These are phyloP conservation scores for Amphichorda felina DNA, from an alignment of 2,329 filamentous ascomycete genomes.

Conservation along the genomic window DNA sequence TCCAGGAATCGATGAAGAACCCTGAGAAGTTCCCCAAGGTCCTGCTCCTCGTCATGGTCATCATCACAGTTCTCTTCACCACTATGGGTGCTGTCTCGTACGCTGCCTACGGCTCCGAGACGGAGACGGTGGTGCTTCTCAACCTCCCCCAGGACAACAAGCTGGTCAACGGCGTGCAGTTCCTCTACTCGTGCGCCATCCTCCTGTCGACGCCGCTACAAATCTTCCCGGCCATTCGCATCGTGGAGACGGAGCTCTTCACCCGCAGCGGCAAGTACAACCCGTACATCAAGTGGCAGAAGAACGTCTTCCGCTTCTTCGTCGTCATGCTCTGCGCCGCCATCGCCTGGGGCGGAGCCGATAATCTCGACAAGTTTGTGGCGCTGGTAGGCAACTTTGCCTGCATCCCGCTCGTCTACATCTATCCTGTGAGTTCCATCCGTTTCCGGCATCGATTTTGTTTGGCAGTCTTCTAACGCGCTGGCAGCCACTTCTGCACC, in stretches of 20 bases:
- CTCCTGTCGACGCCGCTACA: constrained; percentile 89
- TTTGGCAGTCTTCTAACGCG: not conserved
- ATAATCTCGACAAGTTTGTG: constrained; percentile 94
- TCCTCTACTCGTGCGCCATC: constrained; percentile 97
- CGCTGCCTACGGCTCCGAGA: constrained; percentile 88
- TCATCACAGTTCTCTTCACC: constrained; percentile 84
- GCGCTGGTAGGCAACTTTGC: constrained; percentile 94
- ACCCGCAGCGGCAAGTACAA: constrained; percentile 95
- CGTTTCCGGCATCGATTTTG: not conserved
- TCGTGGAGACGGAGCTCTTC: constrained; percentile 89
- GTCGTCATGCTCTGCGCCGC: constrained; percentile 76
- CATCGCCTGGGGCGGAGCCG: constrained; percentile 86
- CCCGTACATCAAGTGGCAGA: constrained; percentile 98
- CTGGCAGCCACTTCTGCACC: constrained; percentile 74
- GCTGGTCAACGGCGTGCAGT: constrained; percentile 89
- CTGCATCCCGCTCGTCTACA: constrained; percentile 92
- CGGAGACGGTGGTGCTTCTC: constrained; percentile 90
- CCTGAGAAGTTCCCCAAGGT: constrained; percentile 85
- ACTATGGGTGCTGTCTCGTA: constrained; percentile 90
- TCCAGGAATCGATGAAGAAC: constrained; percentile 92
- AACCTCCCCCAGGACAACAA: constrained; percentile 95
- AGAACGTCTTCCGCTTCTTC: constrained; percentile 92
- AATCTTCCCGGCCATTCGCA: constrained; percentile 95
- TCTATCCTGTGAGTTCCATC: constrained; percentile 78
- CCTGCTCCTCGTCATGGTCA: constrained; percentile 82